These are phyloP conservation scores for Phytopythium delawarense DNA, from an alignment of 352 stramenopile species.

Conservation along the genomic window DNA sequence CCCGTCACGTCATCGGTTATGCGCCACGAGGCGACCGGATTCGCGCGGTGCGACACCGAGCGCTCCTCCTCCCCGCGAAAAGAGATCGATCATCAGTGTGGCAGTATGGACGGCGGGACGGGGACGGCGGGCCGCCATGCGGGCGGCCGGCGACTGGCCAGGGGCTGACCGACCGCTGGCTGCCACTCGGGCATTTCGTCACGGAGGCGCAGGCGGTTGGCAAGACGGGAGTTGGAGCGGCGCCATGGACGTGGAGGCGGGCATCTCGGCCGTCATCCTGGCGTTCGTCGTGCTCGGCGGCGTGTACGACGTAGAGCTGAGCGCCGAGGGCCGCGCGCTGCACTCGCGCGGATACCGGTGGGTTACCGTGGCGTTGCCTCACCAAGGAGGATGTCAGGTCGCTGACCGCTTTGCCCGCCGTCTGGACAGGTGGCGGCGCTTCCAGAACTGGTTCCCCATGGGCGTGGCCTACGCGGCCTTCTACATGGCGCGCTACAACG, in stretches of 20 bases:
- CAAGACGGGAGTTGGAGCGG: too few relatives aligned
- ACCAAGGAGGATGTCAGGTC: too few relatives aligned
- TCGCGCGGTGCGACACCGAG: neutral
- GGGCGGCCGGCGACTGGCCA: too few relatives aligned
- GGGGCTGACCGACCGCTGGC: neutral
- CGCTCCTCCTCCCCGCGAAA: neutral
- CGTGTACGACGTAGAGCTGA: constrained; percentile 66
- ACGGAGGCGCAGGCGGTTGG: neutral
- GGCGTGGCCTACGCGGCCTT: constrained; percentile 69
- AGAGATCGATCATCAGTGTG: too few relatives aligned
- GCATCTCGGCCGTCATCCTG: constrained; percentile 54
- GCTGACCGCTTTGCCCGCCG: too few relatives aligned
- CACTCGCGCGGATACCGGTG: constrained; percentile 58
- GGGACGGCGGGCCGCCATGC: neutral
- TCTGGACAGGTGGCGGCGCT: constrained; percentile 49
- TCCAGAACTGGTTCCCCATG: constrained; percentile 78
- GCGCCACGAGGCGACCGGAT: neutral
- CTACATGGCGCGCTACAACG: constrained; percentile 79
- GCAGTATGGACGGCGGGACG: too few relatives aligned
- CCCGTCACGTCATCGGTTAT: neutral
- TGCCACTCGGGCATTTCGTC: neutral
- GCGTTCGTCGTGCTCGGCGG: constrained; percentile 47
- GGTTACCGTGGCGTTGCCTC: too few relatives aligned
- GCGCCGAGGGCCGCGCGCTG: constrained; percentile 38
- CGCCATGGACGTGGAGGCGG: constrained; percentile 36